A percentile compares a stretch with the other conserved stretches of the same genome.
Evolutionary conservation across 225 moss, liverwort and hornwort genomes (phyloP).

Genomic region (Straminergon stramineum): DNA sequence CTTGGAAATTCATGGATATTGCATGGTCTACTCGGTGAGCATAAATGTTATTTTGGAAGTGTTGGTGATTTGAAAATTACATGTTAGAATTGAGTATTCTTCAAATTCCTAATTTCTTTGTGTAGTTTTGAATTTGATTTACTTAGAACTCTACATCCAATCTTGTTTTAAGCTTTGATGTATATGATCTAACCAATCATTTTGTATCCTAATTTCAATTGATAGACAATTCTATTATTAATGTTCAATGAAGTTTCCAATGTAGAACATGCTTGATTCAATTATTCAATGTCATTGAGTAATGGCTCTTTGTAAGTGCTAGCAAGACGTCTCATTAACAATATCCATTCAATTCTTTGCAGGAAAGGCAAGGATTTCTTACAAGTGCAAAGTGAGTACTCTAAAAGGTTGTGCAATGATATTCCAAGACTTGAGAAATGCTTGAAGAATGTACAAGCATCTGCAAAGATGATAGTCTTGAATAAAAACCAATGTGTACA

Average conservation of each 20-base stretch:
- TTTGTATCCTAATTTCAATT: neutral
- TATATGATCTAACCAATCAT: accelerated
- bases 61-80: too few relatives aligned
- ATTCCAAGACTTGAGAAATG: too few relatives aligned
- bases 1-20: too few relatives aligned
- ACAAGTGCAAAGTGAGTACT: too few relatives aligned
- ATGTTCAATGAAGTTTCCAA: neutral
- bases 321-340: neutral
- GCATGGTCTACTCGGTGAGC: too few relatives aligned
- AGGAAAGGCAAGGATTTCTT: neutral
- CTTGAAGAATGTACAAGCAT: too few relatives aligned
- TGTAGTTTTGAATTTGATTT: neutral
- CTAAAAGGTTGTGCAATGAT: neutral
- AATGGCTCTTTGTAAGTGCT: accelerated
- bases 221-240: neutral
- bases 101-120: too few relatives aligned
- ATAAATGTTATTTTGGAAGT: too few relatives aligned
- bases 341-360: accelerated
- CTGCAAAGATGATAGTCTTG: too few relatives aligned
- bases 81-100: too few relatives aligned
- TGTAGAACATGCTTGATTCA: neutral
- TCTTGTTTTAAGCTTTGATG: too few relatives aligned
- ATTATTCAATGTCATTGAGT: neutral
- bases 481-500: too few relatives aligned
- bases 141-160: accelerated